phyloP scores from a whole-genome alignment of 192 early-diverging fungal genomes.

The Umbelopsis ramanniana region DNA sequence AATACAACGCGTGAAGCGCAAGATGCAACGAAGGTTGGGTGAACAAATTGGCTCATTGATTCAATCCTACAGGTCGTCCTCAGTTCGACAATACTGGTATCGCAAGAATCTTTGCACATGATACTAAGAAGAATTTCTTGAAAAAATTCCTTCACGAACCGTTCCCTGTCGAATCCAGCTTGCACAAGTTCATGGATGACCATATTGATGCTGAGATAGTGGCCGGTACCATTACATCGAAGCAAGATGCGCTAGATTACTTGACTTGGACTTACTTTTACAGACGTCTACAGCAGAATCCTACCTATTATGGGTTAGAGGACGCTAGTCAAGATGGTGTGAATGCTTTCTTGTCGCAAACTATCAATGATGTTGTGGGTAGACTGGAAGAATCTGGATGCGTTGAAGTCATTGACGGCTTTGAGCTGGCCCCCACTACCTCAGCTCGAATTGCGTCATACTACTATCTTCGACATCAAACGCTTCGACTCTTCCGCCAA shows the following conservation, averaged over 20 bases:
- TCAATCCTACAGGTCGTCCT: constrained; percentile 48
- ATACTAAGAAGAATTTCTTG: constrained; percentile 95
- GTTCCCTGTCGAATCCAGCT: constrained; percentile 91
- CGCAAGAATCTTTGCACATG: constrained; percentile 94
- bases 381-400: constrained; percentile 91
- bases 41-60: background rate
- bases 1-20: background rate
- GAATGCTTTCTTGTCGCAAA: constrained; percentile 91
- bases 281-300: constrained; percentile 94
- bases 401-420: constrained; percentile 68
- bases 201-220: constrained; percentile 98
- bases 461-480: constrained; percentile 95
- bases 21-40: background rate
- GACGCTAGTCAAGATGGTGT: constrained; percentile 87
- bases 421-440: constrained; percentile 83
- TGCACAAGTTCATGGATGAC: constrained; percentile 95
- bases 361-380: constrained; percentile 89
- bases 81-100: constrained; percentile 64
- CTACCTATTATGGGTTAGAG: constrained; percentile 94
- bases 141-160: constrained; percentile 98
- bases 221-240: constrained; percentile 92
- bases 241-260: constrained; percentile 99
- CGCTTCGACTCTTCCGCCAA: constrained; percentile 92
- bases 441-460: constrained; percentile 98
- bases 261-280: constrained; percentile 99